Evolutionary conservation across 176 grass and related monocot species (phyloP).

Genomic region (Oryza longistaminata): DNA sequence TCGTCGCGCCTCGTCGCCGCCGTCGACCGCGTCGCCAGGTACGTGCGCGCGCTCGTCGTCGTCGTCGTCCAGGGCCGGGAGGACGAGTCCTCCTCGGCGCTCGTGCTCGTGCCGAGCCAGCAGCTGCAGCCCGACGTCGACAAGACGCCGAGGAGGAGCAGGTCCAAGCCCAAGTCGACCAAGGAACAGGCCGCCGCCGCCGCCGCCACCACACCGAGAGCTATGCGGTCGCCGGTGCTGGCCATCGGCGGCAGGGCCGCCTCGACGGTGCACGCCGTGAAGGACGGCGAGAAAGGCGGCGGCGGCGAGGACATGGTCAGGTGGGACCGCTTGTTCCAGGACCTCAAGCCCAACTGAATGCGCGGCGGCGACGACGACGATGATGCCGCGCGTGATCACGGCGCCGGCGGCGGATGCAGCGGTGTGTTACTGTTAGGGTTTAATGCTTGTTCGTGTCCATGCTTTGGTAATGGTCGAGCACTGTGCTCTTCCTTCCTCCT

Average conservation of each 20-base stretch:
- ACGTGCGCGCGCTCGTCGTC: slow-evolving; percentile 40
- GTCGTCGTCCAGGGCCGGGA: slow-evolving; percentile 10
- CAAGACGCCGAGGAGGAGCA: slow-evolving; percentile 34
- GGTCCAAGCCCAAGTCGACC: slow-evolving; percentile 27
- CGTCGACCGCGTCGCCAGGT: slow-evolving; percentile 40
- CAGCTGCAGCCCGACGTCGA: background rate
- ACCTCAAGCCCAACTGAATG: slow-evolving; percentile 66
- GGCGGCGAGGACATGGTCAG: slow-evolving; percentile 13
- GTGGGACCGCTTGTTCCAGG: slow-evolving; percentile 62
- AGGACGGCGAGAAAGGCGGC: slow-evolving; percentile 15
- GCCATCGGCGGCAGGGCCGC: slow-evolving; percentile 26
- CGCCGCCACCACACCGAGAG: background rate
- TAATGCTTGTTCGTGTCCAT: background rate
- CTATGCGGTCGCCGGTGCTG: background rate
- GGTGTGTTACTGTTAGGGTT: background rate
- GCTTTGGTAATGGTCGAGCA: background rate
- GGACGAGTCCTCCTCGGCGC: slow-evolving; percentile 32
- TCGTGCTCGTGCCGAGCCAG: slow-evolving; percentile 52
- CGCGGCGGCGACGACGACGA: background rate
- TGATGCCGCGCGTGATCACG: background rate
- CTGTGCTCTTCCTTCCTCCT: background rate
- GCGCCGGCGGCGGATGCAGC: background rate
- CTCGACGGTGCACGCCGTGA: slow-evolving; percentile 45
- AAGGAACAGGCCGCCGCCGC: background rate
- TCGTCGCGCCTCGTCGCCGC: background rate